These are phyloP conservation scores for Thymus mandschuricus DNA, from an alignment of 257 asterid genomes.

Conservation along the genomic window DNA sequence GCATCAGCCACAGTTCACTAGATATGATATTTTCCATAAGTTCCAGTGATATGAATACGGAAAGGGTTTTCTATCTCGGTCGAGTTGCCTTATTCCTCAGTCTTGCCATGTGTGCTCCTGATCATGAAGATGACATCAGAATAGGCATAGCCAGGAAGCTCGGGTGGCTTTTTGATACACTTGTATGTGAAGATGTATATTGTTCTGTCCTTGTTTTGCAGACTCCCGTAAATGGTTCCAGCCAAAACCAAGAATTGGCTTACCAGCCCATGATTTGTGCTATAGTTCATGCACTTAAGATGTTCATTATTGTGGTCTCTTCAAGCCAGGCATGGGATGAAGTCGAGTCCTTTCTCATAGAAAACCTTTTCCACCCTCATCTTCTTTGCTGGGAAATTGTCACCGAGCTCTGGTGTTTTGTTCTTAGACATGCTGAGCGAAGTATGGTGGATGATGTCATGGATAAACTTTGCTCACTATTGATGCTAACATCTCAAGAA, in stretches of 20 bases:
- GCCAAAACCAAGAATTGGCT: slow-evolving; percentile 52
- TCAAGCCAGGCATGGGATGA: slow-evolving; percentile 77
- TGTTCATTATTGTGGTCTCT: slow-evolving; percentile 72
- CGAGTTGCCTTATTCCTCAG: slow-evolving; percentile 63
- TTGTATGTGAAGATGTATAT: slow-evolving; percentile 69
- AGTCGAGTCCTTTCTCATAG: slow-evolving; percentile 68
- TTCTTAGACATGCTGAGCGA: slow-evolving; percentile 73
- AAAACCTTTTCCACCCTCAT: slow-evolving; percentile 88
- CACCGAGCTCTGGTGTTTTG: slow-evolving; percentile 87
- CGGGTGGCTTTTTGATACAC: slow-evolving; percentile 80
- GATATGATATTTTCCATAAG: slow-evolving; percentile 46
- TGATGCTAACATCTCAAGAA: slow-evolving; percentile 55
- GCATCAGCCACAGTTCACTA: slow-evolving; percentile 33
- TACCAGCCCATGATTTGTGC: slow-evolving; percentile 62
- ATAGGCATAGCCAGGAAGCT: slow-evolving; percentile 73
- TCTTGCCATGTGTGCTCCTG: slow-evolving; percentile 69
- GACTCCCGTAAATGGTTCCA: slow-evolving; percentile 47
- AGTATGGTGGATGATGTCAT: slow-evolving; percentile 52
- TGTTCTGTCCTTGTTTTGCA: slow-evolving; percentile 57
- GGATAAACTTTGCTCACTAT: slow-evolving; percentile 63
- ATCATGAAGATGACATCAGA: slow-evolving; percentile 68
- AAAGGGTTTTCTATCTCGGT: slow-evolving; percentile 55
- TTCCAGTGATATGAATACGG: slow-evolving; percentile 50
- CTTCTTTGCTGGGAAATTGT: slow-evolving; percentile 78
- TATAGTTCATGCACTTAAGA: slow-evolving; percentile 68